phyloP scores from a whole-genome alignment of 2,329 filamentous ascomycete genomes.

The Sarocladiaceae sp. region DNA sequence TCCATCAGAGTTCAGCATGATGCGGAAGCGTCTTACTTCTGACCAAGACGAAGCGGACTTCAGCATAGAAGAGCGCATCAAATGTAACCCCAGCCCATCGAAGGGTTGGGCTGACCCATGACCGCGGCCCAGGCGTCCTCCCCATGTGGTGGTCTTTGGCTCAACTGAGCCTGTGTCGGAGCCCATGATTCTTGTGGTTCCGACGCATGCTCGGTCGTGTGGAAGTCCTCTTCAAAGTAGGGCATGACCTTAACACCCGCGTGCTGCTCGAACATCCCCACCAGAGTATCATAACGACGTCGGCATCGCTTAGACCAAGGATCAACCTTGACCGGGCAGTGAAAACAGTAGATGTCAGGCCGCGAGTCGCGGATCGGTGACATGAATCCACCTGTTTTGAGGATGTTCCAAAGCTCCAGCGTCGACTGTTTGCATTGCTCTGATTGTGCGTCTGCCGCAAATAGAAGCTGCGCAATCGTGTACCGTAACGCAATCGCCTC shows the following conservation, averaged over 20 bases:
- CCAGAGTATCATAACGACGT: constrained; percentile 32
- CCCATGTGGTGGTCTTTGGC: neutral
- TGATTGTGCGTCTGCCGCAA: constrained; percentile 26
- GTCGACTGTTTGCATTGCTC: constrained; percentile 29
- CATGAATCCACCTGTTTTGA: constrained; percentile 28
- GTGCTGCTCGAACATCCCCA: constrained; percentile 31
- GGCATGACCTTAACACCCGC: constrained; percentile 30
- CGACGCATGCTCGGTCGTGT: constrained; percentile 30
- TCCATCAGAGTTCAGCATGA: too few species aligned
- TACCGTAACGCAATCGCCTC: constrained; percentile 35
- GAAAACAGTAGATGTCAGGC: constrained; percentile 34
- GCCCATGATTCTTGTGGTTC: constrained; percentile 31
- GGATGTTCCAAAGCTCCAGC: constrained; percentile 30
- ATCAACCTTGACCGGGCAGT: constrained; percentile 36
- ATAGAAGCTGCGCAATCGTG: constrained; percentile 33
- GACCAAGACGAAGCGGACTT: neutral
- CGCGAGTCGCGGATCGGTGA: constrained; percentile 30
- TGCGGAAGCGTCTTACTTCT: too few species aligned
- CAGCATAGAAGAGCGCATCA: constrained; percentile 13
- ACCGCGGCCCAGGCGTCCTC: constrained; percentile 31
- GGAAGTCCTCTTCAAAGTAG: constrained; percentile 40
- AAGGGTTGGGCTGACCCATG: constrained; percentile 21
- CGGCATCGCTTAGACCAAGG: constrained; percentile 37
- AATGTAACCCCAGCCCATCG: constrained; percentile 26
- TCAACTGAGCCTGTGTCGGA: constrained; percentile 14